These are phyloP conservation scores for Candida mattraensis DNA, from an alignment of 805 yeast genomes.

Conservation along the genomic window DNA sequence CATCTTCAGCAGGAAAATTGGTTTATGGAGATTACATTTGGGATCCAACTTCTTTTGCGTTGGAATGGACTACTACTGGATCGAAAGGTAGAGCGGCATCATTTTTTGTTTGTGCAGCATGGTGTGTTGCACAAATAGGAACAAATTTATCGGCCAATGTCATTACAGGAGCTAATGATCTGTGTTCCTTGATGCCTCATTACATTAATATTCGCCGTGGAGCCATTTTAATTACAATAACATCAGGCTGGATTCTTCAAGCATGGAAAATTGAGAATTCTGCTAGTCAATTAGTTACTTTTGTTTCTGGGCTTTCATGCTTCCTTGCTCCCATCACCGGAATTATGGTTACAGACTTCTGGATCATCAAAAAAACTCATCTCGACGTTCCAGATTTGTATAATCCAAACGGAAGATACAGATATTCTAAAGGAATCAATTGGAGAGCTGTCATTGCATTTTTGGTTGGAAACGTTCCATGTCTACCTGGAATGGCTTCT, in stretches of 20 bases:
- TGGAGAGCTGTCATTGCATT: slow-evolving; percentile 43
- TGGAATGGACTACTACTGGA: slow-evolving; percentile 31
- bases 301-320: slow-evolving; percentile 38
- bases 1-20: slow-evolving; percentile 37
- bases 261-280: slow-evolving; percentile 43
- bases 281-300: slow-evolving; percentile 36
- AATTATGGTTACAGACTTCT: slow-evolving; percentile 39
- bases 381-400: slow-evolving; percentile 37
- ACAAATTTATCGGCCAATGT: slow-evolving; percentile 56
- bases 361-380: slow-evolving; percentile 38
- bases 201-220: slow-evolving; percentile 63
- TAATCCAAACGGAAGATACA: slow-evolving; percentile 35
- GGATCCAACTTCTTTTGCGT: slow-evolving; percentile 43
- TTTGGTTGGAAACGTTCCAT: slow-evolving; percentile 39
- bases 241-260: slow-evolving; percentile 39
- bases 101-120: slow-evolving; percentile 22
- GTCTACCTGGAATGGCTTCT: slow-evolving; percentile 39
- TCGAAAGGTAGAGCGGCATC: slow-evolving; percentile 22
- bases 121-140: slow-evolving; percentile 36
- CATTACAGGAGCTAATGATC: slow-evolving; percentile 59
- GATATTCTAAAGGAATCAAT: slow-evolving; percentile 44
- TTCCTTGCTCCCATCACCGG: slow-evolving; percentile 41
- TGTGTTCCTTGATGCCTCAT: slow-evolving; percentile 55
- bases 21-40: slow-evolving; percentile 43
- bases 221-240: slow-evolving; percentile 32